Evolutionary conservation across 2,329 filamentous ascomycete genomes (phyloP).

Genomic region (Fusarium chlamydosporum): DNA sequence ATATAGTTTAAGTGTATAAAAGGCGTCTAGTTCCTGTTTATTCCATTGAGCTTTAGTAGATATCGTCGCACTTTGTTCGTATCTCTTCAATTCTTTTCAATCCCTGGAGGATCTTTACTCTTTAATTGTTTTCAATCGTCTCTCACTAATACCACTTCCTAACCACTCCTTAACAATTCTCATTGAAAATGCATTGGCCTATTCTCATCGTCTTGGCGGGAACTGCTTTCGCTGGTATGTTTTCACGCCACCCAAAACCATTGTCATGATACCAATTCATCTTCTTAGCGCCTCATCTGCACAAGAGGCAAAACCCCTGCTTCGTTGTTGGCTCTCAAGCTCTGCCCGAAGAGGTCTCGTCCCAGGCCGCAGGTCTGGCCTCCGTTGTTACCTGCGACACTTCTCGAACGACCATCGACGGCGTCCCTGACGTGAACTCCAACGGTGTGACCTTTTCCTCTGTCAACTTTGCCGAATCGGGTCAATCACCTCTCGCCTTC

Average conservation of each 20-base stretch:
- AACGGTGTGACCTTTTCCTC: conserved; percentile 65
- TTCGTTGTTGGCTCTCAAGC: conserved; percentile 66
- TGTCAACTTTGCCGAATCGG: conserved; percentile 69
- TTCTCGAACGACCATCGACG: conserved; percentile 62
- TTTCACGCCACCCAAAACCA: not conserved
- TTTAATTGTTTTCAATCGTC: conserved; percentile 2
- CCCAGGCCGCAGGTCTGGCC: conserved; percentile 60
- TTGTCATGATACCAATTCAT: not conserved
- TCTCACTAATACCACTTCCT: not conserved
- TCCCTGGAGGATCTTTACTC: conserved; percentile 24
- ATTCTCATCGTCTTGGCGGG: conserved; percentile 38
- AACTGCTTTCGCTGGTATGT: conserved; percentile 42
- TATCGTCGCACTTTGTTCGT: conserved; percentile 7
- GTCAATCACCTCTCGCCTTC: conserved; percentile 65
- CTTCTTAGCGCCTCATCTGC: conserved; percentile 34
- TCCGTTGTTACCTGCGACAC: conserved; percentile 64
- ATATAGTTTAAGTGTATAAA: conserved; percentile 33
- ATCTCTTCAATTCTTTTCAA: conserved; percentile 20
- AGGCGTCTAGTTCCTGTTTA: conserved; percentile 9
- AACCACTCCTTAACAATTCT: conserved; percentile 6
- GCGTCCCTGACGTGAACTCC: conserved; percentile 70
- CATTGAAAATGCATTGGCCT: conserved; percentile 41
- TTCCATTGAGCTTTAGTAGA: conserved; percentile 1
- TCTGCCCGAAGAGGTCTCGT: conserved; percentile 66
- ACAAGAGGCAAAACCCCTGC: conserved; percentile 60